phyloP scores from a whole-genome alignment of 2,329 filamentous ascomycete species.

The Scytalidium lignicola region DNA sequence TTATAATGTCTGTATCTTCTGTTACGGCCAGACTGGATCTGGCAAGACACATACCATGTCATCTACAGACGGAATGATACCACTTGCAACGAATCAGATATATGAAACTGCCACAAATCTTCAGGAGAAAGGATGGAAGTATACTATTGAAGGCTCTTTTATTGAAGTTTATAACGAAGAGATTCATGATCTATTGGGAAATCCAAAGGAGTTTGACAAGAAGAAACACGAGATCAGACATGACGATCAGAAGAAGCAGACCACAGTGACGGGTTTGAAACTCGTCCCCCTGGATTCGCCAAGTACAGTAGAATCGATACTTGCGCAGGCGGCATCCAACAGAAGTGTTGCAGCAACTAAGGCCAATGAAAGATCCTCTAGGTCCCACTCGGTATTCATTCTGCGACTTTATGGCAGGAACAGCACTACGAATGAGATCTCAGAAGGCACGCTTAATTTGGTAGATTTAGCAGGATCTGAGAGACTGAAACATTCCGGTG shows the following conservation, averaged over 20 bases:
- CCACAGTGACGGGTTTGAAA: slow-evolving; percentile 74
- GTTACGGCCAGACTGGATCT: slow-evolving; percentile 94
- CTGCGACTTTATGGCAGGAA: slow-evolving; percentile 74
- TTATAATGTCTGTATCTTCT: slow-evolving; percentile 98
- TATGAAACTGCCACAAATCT: slow-evolving; percentile 81
- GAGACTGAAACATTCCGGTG: slow-evolving; percentile 79
- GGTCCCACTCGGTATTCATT: slow-evolving; percentile 95
- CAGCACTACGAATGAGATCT: slow-evolving; percentile 67
- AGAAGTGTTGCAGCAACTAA: slow-evolving; percentile 94
- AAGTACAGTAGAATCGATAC: slow-evolving; percentile 71
- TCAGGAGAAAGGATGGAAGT: slow-evolving; percentile 88
- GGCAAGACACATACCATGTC: slow-evolving; percentile 98
- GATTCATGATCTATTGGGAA: slow-evolving; percentile 80
- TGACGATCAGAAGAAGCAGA: slow-evolving; percentile 76
- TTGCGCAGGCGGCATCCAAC: slow-evolving; percentile 77
- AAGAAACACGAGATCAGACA: slow-evolving; percentile 88
- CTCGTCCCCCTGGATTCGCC: slow-evolving; percentile 74
- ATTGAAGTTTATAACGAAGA: slow-evolving; percentile 99
- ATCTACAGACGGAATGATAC: slow-evolving; percentile 87
- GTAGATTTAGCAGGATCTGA: slow-evolving; percentile 95
- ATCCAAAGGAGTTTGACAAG: slow-evolving; percentile 65
- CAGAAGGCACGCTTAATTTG: slow-evolving; percentile 89
- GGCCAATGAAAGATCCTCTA: slow-evolving; percentile 89
- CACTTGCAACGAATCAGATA: slow-evolving; percentile 86
- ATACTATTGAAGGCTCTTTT: slow-evolving; percentile 91